These are phyloP conservation scores for Hypoxylon sp. DNA, from an alignment of 2,329 filamentous ascomycete species.

Conservation along the genomic window DNA sequence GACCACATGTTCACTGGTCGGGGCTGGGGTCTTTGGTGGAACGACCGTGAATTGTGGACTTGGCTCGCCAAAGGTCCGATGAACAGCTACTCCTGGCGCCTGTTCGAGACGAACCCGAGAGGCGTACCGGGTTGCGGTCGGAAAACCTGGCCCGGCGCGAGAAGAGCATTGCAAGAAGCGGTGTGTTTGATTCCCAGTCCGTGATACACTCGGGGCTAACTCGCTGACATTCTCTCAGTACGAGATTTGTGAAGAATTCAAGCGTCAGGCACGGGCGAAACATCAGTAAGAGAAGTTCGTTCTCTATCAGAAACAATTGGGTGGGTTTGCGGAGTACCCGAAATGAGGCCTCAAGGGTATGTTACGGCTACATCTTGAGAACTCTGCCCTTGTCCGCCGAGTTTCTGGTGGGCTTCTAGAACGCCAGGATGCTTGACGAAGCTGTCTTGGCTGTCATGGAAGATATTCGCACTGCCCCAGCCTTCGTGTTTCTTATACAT, in stretches of 20 bases:
- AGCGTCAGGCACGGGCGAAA: constrained; percentile 18
- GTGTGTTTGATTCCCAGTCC: constrained; percentile 38
- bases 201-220: background rate
- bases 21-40: constrained; percentile 49
- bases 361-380: background rate
- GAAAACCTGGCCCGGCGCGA: constrained; percentile 45
- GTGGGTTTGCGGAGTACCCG: background rate
- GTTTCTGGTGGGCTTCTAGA: constrained; percentile 1
- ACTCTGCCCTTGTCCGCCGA: background rate
- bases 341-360: constrained; percentile 11
- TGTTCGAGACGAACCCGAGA: constrained; percentile 51
- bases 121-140: constrained; percentile 49
- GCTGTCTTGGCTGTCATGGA: background rate
- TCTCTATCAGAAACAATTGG: constrained; percentile 7
- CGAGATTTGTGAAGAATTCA: constrained; percentile 28
- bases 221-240: constrained; percentile 31
- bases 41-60: constrained; percentile 47
- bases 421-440: background rate
- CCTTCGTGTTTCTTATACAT: background rate
- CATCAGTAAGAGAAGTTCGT: constrained; percentile 3
- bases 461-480: constrained; percentile 12
- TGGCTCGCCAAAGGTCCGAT: constrained; percentile 49
- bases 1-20: constrained; percentile 46
- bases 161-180: constrained; percentile 45
- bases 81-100: constrained; percentile 49